Conservation (phyloP, 495 filamentous ascomycete species). For the Letharia lupina region DNA sequence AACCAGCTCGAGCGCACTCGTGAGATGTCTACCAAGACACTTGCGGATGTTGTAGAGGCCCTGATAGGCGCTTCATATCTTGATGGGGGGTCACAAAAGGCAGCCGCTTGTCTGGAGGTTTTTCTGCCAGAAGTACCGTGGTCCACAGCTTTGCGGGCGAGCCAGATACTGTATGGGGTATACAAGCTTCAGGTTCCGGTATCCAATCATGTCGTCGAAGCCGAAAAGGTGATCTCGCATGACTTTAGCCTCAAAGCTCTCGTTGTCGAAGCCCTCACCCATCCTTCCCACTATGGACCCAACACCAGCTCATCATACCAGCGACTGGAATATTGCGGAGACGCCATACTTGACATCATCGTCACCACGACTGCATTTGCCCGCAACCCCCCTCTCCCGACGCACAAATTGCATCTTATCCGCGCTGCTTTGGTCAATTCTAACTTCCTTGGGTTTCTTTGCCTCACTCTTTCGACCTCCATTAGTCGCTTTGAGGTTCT, state of each 20-base stretch:
- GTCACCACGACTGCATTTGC: constrained; percentile 50
- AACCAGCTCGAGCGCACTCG: constrained; percentile 24
- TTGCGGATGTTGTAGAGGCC: constrained; percentile 86
- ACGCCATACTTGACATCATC: constrained; percentile 75
- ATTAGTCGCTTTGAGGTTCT: constrained; percentile 23
- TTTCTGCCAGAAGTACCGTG: constrained; percentile 60
- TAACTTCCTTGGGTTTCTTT: constrained; percentile 79
- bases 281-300: constrained; percentile 52
- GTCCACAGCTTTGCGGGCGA: constrained; percentile 33
- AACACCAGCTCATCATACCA: constrained; percentile 58
- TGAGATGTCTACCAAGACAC: constrained; percentile 62
- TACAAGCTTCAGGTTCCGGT: constrained; percentile 21
- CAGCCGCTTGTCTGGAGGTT: constrained; percentile 52
- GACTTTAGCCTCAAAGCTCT: constrained; percentile 60
- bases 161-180: constrained; percentile 30
- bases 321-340: constrained; percentile 84
- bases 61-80: constrained; percentile 72
- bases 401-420: constrained; percentile 61
- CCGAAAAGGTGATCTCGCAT: constrained; percentile 60
- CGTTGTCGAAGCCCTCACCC: constrained; percentile 79
- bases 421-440: constrained; percentile 74
- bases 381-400: constrained; percentile 40
- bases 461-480: constrained; percentile 40
- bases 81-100: constrained; percentile 58
- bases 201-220: constrained; percentile 26